Evolutionary conservation across 108 stramenopile species (phyloP), one percentile per base, ranked within the genome.

Genomic region (Aurantiochytrium sp.): DNA sequence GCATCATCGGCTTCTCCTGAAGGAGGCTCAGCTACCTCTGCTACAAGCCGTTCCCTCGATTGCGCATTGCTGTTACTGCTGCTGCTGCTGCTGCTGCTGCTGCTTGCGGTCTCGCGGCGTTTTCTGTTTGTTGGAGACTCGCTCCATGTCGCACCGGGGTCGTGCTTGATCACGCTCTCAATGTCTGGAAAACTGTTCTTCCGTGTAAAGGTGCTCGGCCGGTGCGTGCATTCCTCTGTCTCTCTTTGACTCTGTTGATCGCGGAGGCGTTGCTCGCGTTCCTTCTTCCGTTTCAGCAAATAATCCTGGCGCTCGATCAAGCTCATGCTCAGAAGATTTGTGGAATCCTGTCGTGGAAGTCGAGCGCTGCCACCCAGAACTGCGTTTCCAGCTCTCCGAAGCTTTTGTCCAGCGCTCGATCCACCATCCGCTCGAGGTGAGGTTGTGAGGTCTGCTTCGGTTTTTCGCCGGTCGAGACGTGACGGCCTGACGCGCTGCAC

Each of bases 101-200:
- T 35, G 35, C 35, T 35, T 59, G 2, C 59, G n/a, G 21, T 59
- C 19, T 59, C 59, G n/a, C 59, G 59, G 59, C 64, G 64, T 23
- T 69, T 69, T 42, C 64, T 14, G 42, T 69, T 69, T 18, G 64
- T 69, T 8, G 64, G 64, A 8, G 64, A 69, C 42, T 69, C 64
- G 5, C 64, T 69, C 64, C 64, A 69, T 8, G 64, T 69, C 8
- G 64, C 64, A 28, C 35, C 64, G 10, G 64, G 64, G 64, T 69
- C 64, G 42, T 69, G 64, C 51, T 83, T 83, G n/a, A 83, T 53
- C 8, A 83, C 76, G 51, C 76, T 83, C 51, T 83, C 76, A 53
- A 83, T 53, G 51, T 4, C 49, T 3, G 18, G 51, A 83, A 83
- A 83, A 45, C 49, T 83, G 45, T 47, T 12, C 25, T 53, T 47